phyloP scores from a whole-genome alignment of 1,284 basidiomycete species.

The Sanghuangporus baumii region DNA sequence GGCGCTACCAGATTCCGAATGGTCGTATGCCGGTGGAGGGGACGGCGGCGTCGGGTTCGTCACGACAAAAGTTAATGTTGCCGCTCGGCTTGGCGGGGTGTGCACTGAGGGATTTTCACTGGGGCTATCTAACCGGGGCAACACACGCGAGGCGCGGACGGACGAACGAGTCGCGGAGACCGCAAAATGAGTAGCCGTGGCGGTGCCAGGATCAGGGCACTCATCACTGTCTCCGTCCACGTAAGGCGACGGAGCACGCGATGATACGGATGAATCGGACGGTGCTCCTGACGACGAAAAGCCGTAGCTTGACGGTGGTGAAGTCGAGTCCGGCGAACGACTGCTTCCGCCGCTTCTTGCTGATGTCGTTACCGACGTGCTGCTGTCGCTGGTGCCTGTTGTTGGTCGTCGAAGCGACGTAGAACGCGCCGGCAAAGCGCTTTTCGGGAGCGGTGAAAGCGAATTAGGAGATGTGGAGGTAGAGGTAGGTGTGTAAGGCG shows the following conservation, averaged over 20 bases:
- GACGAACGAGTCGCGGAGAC: not conserved
- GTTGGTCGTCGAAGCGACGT: conserved; percentile 52
- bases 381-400: conserved; percentile 54
- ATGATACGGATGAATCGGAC: conserved; percentile 27
- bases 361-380: conserved; percentile 45
- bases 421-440: conserved; percentile 23
- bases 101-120: conserved; percentile 19
- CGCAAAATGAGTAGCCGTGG: conserved; percentile 7
- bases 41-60: conserved; percentile 33
- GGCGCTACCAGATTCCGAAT: conserved; percentile 4
- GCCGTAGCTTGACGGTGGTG: conserved; percentile 23
- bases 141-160: not conserved
- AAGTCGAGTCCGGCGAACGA: not conserved
- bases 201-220: conserved; percentile 2
- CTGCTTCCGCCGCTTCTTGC: conserved; percentile 34
- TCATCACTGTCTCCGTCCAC: conserved; percentile 3
- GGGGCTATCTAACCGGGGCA: conserved; percentile 17
- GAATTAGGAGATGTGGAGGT: conserved; percentile 9
- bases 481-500: conserved; percentile 9
- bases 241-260: conserved; percentile 16
- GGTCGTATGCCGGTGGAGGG: conserved; percentile 40
- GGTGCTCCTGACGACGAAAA: conserved; percentile 30
- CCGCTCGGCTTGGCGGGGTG: conserved; percentile 29
- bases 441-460: conserved; percentile 3
- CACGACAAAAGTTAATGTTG: conserved; percentile 29